Evolutionary conservation across 2,329 filamentous ascomycete species (phyloP), one percentile per base, ranked within the genome.

Genomic region (Nemania abortiva): DNA sequence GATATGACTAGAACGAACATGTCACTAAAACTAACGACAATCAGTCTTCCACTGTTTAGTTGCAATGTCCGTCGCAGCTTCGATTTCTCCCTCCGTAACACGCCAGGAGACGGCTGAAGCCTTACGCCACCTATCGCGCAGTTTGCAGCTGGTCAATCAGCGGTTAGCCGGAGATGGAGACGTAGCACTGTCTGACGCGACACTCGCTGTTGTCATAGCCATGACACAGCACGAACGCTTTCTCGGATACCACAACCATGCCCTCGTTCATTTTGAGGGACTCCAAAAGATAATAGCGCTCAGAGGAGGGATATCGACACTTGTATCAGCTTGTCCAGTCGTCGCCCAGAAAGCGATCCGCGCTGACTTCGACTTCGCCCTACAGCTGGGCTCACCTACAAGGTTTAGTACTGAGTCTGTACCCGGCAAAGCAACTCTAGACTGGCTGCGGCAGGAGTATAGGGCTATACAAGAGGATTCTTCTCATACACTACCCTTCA

Each of bases 241-340:
- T 0, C 72, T 73, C 22, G 72, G 72, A 54, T 64, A 74, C 31
- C 71, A 74, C 24, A 22, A n/a, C 2, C 63, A 74, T 20, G 73
- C 73, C 7, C 66, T 76, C 3, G 61, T 79, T 15, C 79, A 81
- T 61, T 69, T 80, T 24, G 60, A 76, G 18, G 78, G 79, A 1
- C 66, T 79, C 18, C 69, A 72, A 62, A 72, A 67, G 15, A 77
- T 81, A 65, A 65, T 79, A 24, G 68, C 76, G 24, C 42, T 79
- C 34, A 75, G 78, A 10, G 79, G 79, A n/a, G 79, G 79, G 0
- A 71, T 79, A 6, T 39, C 39, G 9, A 20, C 57, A 1, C 67
- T 80, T 11, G 27, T 68, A 3, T 45, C 22, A 2, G 50, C 69
- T 15, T 59, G 52, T n/a, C 70, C 74, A 10, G 68, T 54, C 2